Evolutionary conservation across 495 filamentous ascomycete species (phyloP).

Genomic region (Glutinoglossum americanum): DNA sequence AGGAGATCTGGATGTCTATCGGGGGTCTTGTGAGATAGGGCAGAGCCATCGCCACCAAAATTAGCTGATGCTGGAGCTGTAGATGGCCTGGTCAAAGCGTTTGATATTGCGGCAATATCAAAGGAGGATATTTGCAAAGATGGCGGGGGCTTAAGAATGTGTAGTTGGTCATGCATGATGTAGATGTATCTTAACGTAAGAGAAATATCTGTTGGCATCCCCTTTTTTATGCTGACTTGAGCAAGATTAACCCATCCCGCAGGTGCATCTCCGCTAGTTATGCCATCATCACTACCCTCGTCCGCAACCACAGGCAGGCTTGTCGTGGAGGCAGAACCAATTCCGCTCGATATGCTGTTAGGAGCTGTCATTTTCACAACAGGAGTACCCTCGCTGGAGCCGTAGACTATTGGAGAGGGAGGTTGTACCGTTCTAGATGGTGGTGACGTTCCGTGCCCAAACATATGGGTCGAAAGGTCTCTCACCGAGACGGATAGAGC

Average conservation of each 20-base stretch:
- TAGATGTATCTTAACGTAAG: neutral
- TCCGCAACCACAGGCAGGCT: neutral
- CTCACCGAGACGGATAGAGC: neutral
- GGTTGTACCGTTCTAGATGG: neutral
- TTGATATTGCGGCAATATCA: neutral
- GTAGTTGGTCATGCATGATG: neutral
- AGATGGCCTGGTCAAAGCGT: neutral
- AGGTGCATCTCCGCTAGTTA: neutral
- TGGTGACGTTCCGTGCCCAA: neutral
- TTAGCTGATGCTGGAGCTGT: slow-evolving; percentile 1
- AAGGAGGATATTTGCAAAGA: neutral
- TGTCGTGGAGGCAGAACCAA: neutral
- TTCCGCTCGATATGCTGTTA: neutral
- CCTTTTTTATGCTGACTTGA: neutral
- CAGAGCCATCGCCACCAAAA: slow-evolving; percentile 6
- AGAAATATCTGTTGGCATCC: neutral
- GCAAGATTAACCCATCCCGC: neutral
- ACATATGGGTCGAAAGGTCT: neutral
- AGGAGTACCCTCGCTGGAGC: neutral
- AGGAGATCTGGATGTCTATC: slow-evolving; percentile 14
- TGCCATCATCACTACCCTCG: neutral
- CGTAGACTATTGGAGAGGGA: neutral
- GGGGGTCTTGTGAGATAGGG: slow-evolving; percentile 14
- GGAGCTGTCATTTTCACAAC: neutral
- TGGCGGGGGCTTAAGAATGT: neutral